These are phyloP conservation scores for Boletus insuetus DNA, from an alignment of 768 basidiomycete genomes.

Conservation along the genomic window DNA sequence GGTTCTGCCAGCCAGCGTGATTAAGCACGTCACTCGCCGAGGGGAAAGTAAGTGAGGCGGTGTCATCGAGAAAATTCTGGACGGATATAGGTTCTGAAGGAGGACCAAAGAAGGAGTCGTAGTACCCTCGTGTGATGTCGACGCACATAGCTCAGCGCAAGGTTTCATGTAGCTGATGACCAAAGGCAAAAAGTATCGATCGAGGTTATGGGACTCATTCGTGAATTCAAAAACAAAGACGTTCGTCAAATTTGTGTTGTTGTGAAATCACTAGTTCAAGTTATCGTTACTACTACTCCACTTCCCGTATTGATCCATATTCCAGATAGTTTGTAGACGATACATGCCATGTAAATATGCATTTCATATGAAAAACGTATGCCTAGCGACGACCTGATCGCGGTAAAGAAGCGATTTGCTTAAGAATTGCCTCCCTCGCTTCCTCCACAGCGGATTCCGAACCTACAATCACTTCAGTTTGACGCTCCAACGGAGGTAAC, in stretches of 20 bases:
- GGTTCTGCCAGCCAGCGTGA: slow-evolving; percentile 22
- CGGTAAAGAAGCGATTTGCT: slow-evolving; percentile 42
- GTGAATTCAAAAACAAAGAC: neutral
- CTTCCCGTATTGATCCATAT: slow-evolving; percentile 8
- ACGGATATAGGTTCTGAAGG: slow-evolving; percentile 55
- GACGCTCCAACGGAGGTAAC: neutral
- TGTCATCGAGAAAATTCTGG: slow-evolving; percentile 41
- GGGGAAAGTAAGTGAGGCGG: slow-evolving; percentile 15
- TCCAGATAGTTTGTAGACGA: slow-evolving; percentile 26
- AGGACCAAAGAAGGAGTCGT: slow-evolving; percentile 62
- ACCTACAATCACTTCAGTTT: slow-evolving; percentile 41
- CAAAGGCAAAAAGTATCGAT: neutral
- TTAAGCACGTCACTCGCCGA: slow-evolving; percentile 5
- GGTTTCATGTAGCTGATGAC: neutral
- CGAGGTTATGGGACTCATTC: neutral
- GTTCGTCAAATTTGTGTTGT: neutral
- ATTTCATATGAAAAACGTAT: slow-evolving; percentile 6
- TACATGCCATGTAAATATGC: slow-evolving; percentile 28
- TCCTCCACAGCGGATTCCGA: slow-evolving; percentile 61
- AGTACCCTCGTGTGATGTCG: slow-evolving; percentile 30
- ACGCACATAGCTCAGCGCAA: slow-evolving; percentile 13
- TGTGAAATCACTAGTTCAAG: too few species aligned
- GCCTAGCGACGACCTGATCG: slow-evolving; percentile 22
- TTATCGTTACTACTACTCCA: too few species aligned
- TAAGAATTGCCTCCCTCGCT: slow-evolving; percentile 78